Evolutionary conservation across 108 stramenopile genomes (phyloP).

Genomic region (Cyclotella cryptica): DNA sequence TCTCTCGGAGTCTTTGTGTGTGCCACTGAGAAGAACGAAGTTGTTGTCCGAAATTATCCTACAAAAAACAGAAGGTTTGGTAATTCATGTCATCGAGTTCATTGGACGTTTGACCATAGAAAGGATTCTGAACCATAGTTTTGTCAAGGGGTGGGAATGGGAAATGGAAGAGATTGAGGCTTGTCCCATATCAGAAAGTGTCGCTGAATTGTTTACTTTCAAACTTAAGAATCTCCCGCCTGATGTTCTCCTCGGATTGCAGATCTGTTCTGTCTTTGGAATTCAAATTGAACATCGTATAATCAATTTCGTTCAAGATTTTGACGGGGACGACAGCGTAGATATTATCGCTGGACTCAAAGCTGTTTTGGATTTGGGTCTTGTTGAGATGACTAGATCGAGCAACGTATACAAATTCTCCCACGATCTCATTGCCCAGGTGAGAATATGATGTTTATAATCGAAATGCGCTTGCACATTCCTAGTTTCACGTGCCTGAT

Average conservation of each 20-base stretch:
- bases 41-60: constrained; percentile 26
- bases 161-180: constrained; percentile 25
- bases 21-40: constrained; percentile 23
- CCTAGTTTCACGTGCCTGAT: too few relatives aligned
- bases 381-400: constrained; percentile 13
- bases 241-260: constrained; percentile 21
- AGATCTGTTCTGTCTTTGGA: constrained; percentile 35
- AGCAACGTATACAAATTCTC: constrained; percentile 17
- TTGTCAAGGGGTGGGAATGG: constrained; percentile 39
- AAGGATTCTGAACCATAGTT: constrained; percentile 29
- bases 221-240: constrained; percentile 26
- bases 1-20: constrained; percentile 24
- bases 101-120: too few relatives aligned
- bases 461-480: background rate
- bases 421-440: constrained; percentile 34
- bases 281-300: constrained; percentile 24
- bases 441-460: background rate
- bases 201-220: too few relatives aligned
- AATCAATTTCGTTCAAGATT: constrained; percentile 26
- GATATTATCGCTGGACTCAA: constrained; percentile 22
- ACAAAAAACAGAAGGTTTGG: constrained; percentile 34
- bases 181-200: too few relatives aligned
- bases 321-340: constrained; percentile 14
- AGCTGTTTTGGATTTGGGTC: constrained; percentile 10
- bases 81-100: too few relatives aligned